A percentile compares a stretch with the other conserved stretches of the same genome.
phyloP scores from a whole-genome alignment of 495 filamentous ascomycete species.

The Penicillium coprophilum region DNA sequence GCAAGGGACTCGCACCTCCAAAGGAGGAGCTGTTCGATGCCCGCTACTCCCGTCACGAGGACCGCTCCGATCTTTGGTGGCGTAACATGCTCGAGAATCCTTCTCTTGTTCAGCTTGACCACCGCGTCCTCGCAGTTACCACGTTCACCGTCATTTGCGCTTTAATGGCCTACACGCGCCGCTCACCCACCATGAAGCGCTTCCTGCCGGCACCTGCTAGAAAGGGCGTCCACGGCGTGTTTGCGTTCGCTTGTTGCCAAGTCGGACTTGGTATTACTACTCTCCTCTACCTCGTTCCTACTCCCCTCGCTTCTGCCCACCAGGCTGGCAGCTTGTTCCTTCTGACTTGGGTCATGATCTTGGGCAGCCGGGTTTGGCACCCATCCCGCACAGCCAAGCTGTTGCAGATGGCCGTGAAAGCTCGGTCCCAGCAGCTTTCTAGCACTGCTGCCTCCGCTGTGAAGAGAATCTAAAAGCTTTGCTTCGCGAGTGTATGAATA shows the following conservation, averaged over 20 bases:
- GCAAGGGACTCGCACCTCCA: conserved; percentile 75
- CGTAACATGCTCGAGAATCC: conserved; percentile 97
- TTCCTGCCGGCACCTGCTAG: conserved; percentile 62
- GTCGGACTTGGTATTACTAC: conserved; percentile 84
- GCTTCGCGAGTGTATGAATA: conserved; percentile 21
- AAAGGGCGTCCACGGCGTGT: conserved; percentile 73
- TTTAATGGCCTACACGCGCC: conserved; percentile 73
- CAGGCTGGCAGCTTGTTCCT: conserved; percentile 89
- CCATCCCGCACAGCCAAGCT: conserved; percentile 51
- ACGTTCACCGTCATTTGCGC: conserved; percentile 80
- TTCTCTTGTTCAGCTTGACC: conserved; percentile 88
- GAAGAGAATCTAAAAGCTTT: conserved; percentile 29
- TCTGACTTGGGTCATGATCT: conserved; percentile 74
- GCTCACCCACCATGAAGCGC: conserved; percentile 57
- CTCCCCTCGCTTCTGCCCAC: conserved; percentile 82
- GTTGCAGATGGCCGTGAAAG: conserved; percentile 46
- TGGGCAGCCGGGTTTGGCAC: conserved; percentile 64
- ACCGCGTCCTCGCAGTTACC: conserved; percentile 85
- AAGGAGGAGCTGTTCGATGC: conserved; percentile 75
- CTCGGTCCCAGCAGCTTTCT: conserved; percentile 32
- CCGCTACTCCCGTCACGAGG: conserved; percentile 79
- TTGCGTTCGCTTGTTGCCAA: conserved; percentile 81
- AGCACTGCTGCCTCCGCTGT: conserved; percentile 27
- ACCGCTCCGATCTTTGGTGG: conserved; percentile 84
- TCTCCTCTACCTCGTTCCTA: conserved; percentile 88